Evolutionary conservation across 2,329 filamentous ascomycete species (phyloP).

Genomic region (Trichophyton rubrum): DNA sequence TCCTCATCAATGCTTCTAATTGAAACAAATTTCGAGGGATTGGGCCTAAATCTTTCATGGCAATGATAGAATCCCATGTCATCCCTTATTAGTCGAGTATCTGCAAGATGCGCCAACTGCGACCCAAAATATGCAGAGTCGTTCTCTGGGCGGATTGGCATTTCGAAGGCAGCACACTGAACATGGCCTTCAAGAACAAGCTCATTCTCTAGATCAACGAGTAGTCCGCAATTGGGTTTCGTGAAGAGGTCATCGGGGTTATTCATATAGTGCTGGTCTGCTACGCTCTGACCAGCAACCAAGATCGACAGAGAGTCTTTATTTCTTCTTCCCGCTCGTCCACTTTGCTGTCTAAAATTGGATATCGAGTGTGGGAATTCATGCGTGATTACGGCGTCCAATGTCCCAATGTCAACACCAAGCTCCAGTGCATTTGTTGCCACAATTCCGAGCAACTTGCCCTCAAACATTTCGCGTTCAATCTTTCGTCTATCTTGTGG

Average conservation of each 20-base stretch:
- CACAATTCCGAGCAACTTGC: constrained; percentile 81
- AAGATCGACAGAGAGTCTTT: constrained; percentile 86
- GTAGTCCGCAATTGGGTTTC: constrained; percentile 75
- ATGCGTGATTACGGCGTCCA: constrained; percentile 87
- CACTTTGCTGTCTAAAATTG: constrained; percentile 88
- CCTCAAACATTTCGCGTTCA: constrained; percentile 93
- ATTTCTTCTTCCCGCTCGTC: constrained; percentile 79
- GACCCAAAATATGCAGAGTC: constrained; percentile 70
- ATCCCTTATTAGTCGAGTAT: constrained; percentile 61
- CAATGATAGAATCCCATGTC: constrained; percentile 77
- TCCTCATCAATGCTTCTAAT: constrained; percentile 83
- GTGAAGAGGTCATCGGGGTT: constrained; percentile 88
- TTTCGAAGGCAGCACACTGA: constrained; percentile 89
- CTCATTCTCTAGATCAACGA: constrained; percentile 85
- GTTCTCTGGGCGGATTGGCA: constrained; percentile 70
- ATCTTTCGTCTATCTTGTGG: constrained; percentile 78
- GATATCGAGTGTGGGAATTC: constrained; percentile 94
- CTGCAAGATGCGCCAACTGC: constrained; percentile 57
- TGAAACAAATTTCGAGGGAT: constrained; percentile 68
- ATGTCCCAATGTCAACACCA: constrained; percentile 84
- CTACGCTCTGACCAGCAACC: constrained; percentile 76
- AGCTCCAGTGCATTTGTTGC: constrained; percentile 88
- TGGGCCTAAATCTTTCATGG: constrained; percentile 73
- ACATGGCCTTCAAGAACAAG: constrained; percentile 86
- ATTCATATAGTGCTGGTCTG: constrained; percentile 94